Evolutionary conservation across 1,284 basidiomycete genomes (phyloP), one percentile per base, ranked within the genome.

Genomic region (Exobasidium rhododendri): DNA sequence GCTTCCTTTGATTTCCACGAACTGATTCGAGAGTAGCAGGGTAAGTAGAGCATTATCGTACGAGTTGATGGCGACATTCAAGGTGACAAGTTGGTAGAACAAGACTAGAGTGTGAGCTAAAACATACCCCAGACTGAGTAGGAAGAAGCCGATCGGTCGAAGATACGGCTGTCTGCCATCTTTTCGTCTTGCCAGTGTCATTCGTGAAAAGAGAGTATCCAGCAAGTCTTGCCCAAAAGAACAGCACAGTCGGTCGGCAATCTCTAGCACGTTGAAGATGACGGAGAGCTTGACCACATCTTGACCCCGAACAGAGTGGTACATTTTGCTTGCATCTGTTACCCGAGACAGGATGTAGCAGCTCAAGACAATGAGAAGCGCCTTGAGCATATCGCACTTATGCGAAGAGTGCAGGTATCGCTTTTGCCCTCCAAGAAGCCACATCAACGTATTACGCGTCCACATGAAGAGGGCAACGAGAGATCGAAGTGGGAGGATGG

Each of bases 11-110:
- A 98, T 98, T 82, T 99, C 96, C 52, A 98, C 94, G 77, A 99
- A 98, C 80, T 99, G 96, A 80, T 98, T 99, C 49, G 92, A 97
- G 47, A 98, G 87, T 4, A 99, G 84, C 0, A 99, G 85, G 0
- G 94, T 97, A 32, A 98, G 84, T 13, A 99, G 86, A 0, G 94
- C 90, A 77, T 98, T 91, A 81, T 97, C 94, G 81, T 96, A 99
- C 17, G 93, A 94, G 81, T 98, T 98, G 80, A 99, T 91, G 3
- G 96, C 94, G 28, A 98, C 94, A 70, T 98, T 98, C 63, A 98
- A 85, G 1, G 93, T 87, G 57, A 97, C 91, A 56, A 97, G 85
- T 81, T 97, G 94, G 79, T 97, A 99, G 63, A 97, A 88, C 85
- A 97, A 92, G 51, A 98, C 90, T n/a, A 97, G 83, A 0, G 91